Percentiles rank a stretch among this genome's conserved stretches.
phyloP scores from a whole-genome alignment of 768 basidiomycete genomes.

The Leucocoprinus sp. region DNA sequence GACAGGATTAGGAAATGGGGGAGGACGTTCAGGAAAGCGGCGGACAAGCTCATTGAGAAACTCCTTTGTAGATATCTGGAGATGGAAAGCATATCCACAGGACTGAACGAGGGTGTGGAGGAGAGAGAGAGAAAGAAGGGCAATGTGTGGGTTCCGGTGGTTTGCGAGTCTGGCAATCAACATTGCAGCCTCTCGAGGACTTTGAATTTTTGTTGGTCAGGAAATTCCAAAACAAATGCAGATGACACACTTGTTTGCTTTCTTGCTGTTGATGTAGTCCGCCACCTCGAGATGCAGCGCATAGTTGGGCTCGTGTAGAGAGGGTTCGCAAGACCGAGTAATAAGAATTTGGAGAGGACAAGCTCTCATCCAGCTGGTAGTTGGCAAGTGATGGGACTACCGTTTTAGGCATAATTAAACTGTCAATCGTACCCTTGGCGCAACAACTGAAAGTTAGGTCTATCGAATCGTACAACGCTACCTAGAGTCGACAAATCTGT shows the following conservation, averaged over 20 bases:
- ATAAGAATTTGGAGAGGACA: slow-evolving; percentile 67
- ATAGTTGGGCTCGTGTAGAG: slow-evolving; percentile 84
- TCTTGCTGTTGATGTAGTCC: slow-evolving; percentile 88
- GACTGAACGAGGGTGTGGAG: slow-evolving; percentile 90
- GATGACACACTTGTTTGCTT: slow-evolving; percentile 80
- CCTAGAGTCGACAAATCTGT: slow-evolving; percentile 16
- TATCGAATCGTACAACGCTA: too few species aligned
- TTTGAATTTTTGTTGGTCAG: slow-evolving; percentile 21
- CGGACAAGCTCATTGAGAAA: slow-evolving; percentile 98
- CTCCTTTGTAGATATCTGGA: slow-evolving; percentile 95
- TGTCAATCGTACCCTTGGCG: too few species aligned
- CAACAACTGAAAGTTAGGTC: too few species aligned
- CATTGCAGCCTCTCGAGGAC: slow-evolving; percentile 90
- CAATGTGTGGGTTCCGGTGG: slow-evolving; percentile 87
- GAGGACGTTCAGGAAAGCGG: slow-evolving; percentile 95
- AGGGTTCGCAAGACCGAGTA: slow-evolving; percentile 80
- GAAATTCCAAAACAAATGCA: background rate
- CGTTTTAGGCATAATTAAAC: slow-evolving; percentile 36
- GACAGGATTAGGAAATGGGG: slow-evolving; percentile 88
- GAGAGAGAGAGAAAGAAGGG: slow-evolving; percentile 76
- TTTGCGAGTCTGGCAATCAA: slow-evolving; percentile 77
- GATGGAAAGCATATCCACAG: slow-evolving; percentile 95
- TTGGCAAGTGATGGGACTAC: slow-evolving; percentile 2
- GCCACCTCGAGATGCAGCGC: slow-evolving; percentile 89
- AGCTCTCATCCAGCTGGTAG: slow-evolving; percentile 40